Evolutionary conservation across 1,284 basidiomycete species (phyloP).

Genomic region (Cystobasidiaceae sp.): DNA sequence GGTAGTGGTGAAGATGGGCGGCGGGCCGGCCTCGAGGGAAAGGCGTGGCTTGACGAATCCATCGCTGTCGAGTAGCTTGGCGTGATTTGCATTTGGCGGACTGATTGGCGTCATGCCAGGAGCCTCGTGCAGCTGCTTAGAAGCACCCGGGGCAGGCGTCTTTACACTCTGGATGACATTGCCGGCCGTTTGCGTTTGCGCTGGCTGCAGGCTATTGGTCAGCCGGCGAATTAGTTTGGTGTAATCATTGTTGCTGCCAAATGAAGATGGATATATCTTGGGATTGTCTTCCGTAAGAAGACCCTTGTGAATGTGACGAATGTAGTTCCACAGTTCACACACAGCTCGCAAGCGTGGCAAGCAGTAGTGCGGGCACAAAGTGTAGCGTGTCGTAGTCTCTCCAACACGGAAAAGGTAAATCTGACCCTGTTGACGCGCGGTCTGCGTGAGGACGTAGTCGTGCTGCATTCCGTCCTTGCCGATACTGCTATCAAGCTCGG

Average conservation of each 20-base stretch:
- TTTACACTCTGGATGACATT: not conserved
- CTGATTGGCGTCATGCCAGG: not conserved
- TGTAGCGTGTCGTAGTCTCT: conserved; percentile 40
- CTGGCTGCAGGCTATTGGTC: conserved; percentile 2
- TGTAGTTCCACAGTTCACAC: conserved; percentile 84
- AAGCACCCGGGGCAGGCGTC: conserved; percentile 4
- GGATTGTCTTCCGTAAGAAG: conserved; percentile 74
- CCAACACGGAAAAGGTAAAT: conserved; percentile 41
- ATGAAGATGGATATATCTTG: conserved; percentile 36
- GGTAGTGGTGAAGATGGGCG: conserved; percentile 6
- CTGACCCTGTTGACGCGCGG: conserved; percentile 51
- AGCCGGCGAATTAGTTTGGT: conserved; percentile 33
- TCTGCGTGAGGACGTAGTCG: conserved; percentile 63
- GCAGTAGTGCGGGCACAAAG: conserved; percentile 57
- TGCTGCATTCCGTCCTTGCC: conserved; percentile 44
- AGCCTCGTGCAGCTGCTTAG: conserved; percentile 2
- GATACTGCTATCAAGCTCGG: not conserved
- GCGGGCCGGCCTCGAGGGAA: no score
- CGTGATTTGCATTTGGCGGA: not conserved
- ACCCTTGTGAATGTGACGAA: conserved; percentile 73
- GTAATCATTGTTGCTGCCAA: conserved; percentile 12
- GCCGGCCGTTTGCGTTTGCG: conserved; percentile 11
- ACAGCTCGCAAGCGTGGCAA: conserved; percentile 71
- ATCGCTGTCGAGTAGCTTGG: not conserved
- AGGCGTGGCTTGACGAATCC: no score